These are phyloP conservation scores for Yamadazyma trypodendri DNA, from an alignment of 1,139 yeast genomes.

Conservation along the genomic window DNA sequence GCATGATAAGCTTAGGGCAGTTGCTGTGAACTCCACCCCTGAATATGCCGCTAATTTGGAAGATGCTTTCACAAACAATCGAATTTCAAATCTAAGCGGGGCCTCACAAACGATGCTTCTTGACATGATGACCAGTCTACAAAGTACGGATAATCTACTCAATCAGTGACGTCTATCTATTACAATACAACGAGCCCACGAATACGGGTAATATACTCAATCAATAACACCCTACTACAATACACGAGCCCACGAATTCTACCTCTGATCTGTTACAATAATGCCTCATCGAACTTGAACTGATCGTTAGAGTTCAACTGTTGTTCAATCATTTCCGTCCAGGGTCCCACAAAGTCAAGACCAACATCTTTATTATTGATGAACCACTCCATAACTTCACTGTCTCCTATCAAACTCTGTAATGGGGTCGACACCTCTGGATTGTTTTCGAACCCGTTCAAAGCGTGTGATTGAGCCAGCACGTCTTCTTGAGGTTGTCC, in stretches of 20 bases:
- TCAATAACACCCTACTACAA: no score
- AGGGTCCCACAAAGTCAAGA: constrained; percentile 82
- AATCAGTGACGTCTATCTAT: neutral
- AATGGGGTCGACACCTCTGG: constrained; percentile 17
- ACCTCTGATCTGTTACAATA: constrained; percentile 4
- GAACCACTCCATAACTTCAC: constrained; percentile 72
- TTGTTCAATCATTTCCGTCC: constrained; percentile 84
- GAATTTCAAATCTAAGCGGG: constrained; percentile 15
- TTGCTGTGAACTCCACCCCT: constrained; percentile 1
- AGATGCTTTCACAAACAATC: constrained; percentile 14
- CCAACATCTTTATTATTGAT: constrained; percentile 66
- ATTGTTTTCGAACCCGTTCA: neutral
- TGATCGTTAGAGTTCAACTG: constrained; percentile 40
- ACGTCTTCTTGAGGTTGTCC: neutral
- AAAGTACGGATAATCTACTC: constrained; percentile 10
- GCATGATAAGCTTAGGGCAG: constrained; percentile 1
- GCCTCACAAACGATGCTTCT: constrained; percentile 16
- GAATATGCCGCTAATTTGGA: constrained; percentile 1
- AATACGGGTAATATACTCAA: no score
- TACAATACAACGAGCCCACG: neutral
- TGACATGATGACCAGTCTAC: constrained; percentile 24
- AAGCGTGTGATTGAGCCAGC: neutral
- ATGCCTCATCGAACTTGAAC: constrained; percentile 29
- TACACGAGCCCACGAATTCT: no score
- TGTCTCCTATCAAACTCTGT: constrained; percentile 38